These are phyloP conservation scores for Coleophoma crateriformis DNA, from an alignment of 2,329 filamentous ascomycete species.

Conservation along the genomic window DNA sequence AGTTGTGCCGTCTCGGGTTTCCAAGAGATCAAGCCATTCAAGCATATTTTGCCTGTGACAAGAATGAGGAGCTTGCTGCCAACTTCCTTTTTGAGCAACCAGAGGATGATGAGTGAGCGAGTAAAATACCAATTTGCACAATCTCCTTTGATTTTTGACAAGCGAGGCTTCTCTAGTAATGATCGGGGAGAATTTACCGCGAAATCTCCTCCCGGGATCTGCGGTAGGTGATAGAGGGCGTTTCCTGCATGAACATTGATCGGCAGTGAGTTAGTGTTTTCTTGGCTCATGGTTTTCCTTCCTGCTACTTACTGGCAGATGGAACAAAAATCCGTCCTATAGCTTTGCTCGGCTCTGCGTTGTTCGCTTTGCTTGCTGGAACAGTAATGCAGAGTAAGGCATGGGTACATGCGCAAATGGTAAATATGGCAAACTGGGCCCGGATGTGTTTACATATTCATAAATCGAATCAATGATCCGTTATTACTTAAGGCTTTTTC, in stretches of 20 bases:
- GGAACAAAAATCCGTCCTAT: no score
- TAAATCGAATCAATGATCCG: background rate
- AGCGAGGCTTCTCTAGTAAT: background rate
- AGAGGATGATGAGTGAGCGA: conserved; percentile 66
- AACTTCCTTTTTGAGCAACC: conserved; percentile 98
- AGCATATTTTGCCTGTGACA: conserved; percentile 98
- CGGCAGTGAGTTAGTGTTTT: conserved; percentile 5
- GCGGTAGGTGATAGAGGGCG: background rate
- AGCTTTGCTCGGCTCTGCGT: background rate
- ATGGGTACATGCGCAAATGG: background rate
- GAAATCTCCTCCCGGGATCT: background rate
- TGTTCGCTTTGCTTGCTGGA: background rate
- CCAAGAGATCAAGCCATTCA: conserved; percentile 91
- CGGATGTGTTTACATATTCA: background rate
- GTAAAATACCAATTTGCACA: conserved; percentile 20
- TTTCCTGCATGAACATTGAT: background rate
- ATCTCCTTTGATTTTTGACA: background rate
- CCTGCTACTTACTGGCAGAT: no score
- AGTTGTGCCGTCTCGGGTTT: conserved; percentile 92
- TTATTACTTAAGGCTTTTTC: background rate
- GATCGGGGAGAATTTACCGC: background rate
- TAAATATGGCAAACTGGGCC: background rate
- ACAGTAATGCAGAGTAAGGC: background rate
- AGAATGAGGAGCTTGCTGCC: conserved; percentile 96
- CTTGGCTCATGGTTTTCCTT: background rate